phyloP scores from a whole-genome alignment of 2,329 filamentous ascomycete species.

The Orbilia ellipsospora region DNA sequence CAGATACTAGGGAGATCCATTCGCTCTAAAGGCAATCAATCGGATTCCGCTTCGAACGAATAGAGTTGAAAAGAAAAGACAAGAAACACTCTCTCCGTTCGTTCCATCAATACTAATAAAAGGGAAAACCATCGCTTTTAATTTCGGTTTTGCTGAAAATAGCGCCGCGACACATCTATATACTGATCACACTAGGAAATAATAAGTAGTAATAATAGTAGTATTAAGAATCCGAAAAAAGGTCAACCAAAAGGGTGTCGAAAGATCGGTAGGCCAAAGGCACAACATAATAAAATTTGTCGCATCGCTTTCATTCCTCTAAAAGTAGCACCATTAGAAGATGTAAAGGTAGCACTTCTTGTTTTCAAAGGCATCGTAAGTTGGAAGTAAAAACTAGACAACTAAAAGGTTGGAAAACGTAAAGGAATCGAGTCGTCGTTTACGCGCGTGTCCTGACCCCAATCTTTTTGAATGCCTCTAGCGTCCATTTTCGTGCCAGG shows the following conservation, averaged over 20 bases:
- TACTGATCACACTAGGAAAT: background rate
- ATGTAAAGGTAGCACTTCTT: slow-evolving; percentile 3
- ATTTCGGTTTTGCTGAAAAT: slow-evolving; percentile 59
- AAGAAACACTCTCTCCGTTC: no score
- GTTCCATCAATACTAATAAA: no score
- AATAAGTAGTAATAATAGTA: slow-evolving; percentile 11
- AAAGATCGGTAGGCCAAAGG: no score
- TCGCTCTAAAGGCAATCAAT: no score
- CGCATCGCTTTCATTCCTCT: slow-evolving; percentile 42
- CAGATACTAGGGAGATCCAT: no score
- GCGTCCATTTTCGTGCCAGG: slow-evolving; percentile 80
- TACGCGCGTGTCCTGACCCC: slow-evolving; percentile 41
- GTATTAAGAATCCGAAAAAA: slow-evolving; percentile 62
- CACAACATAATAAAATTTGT: slow-evolving; percentile 18
- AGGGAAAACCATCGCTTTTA: slow-evolving; percentile 62
- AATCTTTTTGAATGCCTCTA: slow-evolving; percentile 55
- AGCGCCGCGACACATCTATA: slow-evolving; percentile 52
- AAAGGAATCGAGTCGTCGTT: background rate
- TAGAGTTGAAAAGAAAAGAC: background rate
- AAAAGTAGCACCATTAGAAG: slow-evolving; percentile 23
- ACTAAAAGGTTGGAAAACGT: background rate
- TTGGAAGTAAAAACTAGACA: slow-evolving; percentile 40
- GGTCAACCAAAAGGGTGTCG: no score
- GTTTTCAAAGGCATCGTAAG: slow-evolving; percentile 55
- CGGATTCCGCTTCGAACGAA: no score